Conservation (phyloP, 306 rosid species). For the Dryas octopetala region DNA sequence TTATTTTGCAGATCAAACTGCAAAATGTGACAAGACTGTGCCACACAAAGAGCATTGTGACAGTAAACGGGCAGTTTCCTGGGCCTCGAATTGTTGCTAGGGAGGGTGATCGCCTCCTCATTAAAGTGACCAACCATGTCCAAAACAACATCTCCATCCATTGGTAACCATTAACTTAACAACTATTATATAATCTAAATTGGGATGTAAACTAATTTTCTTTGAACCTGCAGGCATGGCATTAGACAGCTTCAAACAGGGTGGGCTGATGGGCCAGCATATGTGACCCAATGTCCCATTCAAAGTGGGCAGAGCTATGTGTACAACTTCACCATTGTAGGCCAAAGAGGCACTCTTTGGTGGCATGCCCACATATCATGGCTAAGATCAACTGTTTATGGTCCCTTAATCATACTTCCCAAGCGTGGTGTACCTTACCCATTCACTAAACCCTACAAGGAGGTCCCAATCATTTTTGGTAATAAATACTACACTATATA, state of each 20-base stretch:
- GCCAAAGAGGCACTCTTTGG: conserved; percentile 68
- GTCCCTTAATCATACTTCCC: conserved; percentile 57
- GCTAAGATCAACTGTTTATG: conserved; percentile 58
- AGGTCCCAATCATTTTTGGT: background rate
- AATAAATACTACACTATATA: background rate
- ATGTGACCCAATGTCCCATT: conserved; percentile 69
- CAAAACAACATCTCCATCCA: conserved; percentile 57
- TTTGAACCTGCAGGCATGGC: conserved; percentile 54
- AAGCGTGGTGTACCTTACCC: conserved; percentile 47
- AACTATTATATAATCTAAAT: background rate
- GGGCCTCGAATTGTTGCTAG: conserved; percentile 72
- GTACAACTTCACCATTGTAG: conserved; percentile 55
- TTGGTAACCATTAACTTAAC: conserved; percentile 36
- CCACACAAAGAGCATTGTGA: conserved; percentile 59
- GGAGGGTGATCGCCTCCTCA: conserved; percentile 62
- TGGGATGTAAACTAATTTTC: background rate
- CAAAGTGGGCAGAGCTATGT: conserved; percentile 62
- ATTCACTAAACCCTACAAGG: conserved; percentile 13
- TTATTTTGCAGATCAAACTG: conserved; percentile 37
- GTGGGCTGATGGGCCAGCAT: conserved; percentile 77
- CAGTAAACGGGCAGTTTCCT: conserved; percentile 72
- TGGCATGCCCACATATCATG: conserved; percentile 74
- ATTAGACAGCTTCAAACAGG: conserved; percentile 55
- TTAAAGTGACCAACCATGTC: conserved; percentile 57
- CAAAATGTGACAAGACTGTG: conserved; percentile 61